Evolutionary conservation across 768 basidiomycete genomes (phyloP).

Genomic region (Lentinula aciculospora): DNA sequence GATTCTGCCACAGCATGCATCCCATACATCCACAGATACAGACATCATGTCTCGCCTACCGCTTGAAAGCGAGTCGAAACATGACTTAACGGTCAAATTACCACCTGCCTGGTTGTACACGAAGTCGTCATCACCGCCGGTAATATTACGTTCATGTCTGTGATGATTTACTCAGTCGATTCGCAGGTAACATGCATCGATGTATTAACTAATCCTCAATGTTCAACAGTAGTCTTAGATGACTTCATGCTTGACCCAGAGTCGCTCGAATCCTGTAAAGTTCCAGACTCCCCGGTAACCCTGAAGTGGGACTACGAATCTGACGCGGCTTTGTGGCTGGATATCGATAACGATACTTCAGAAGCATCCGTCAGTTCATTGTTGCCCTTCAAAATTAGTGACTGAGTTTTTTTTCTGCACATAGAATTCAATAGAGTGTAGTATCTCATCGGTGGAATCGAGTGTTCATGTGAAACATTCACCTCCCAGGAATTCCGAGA

Average conservation of each 20-base stretch:
- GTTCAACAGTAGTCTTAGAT: too few relatives aligned
- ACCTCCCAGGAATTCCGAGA: slow-evolving; percentile 13
- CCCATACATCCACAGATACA: not conserved
- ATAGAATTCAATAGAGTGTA: not conserved
- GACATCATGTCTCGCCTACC: not conserved
- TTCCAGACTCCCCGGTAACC: not conserved
- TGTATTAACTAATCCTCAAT: not conserved
- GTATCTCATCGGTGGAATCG: not conserved
- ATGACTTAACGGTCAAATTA: not conserved
- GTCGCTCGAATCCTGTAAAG: not conserved
- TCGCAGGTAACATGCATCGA: not conserved
- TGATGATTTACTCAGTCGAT: not conserved
- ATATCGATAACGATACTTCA: not conserved
- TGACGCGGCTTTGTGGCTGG: not conserved
- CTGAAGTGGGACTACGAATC: not conserved
- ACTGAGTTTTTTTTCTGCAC: not conserved
- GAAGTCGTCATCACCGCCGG: not conserved
- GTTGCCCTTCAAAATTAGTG: not conserved
- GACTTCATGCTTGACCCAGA: not conserved
- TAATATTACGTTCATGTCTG: not conserved
- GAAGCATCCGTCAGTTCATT: not conserved
- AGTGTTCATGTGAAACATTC: slow-evolving; percentile 7
- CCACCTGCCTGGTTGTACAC: not conserved
- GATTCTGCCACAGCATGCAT: not conserved
- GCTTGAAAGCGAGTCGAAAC: not conserved